Base-by-base conservation (phyloP, 495 filamentous ascomycete species). In the Aspergillus hancockii region DNA sequence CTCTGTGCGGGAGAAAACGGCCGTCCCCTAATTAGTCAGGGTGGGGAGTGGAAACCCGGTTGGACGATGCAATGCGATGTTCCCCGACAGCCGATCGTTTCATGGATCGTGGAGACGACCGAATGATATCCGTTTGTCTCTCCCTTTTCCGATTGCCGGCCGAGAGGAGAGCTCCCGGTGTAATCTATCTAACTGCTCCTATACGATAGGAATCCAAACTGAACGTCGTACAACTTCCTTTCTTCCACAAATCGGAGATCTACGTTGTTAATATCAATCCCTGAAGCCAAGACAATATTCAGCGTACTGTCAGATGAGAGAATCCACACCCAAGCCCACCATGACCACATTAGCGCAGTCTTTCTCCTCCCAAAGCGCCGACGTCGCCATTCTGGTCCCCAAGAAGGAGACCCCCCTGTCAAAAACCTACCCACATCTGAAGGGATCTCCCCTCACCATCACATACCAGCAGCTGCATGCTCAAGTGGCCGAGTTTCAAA, bases 351-450 rank as follows among this genome's bases (percentile, higher is more conserved):
- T 85, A 23, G 63, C 70, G 19, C 75, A 66, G 52, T 71, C 76
- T 41, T 73, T 85, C 65, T 72, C 74, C 10, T 62, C 67, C n/a
- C 63, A 71, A 41, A 75, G 76, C 34, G 34, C 66, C 21, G 62
- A 73, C n/a, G 64, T 75, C 34, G 89, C 89, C 31, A 78, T 92
- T 66, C 87, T 92, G 64, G 78, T 93, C 52, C 89, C 90, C 43
- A 76, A 75, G 40, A 80, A 80, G 30, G 74, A 87, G 0, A 58
- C 71, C n/a, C 66, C 83, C 57, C 73, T 90, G 12, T 78, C 76
- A 19, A 41, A 16, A 41, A 18, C 38, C 38, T 14, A 41, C 14
- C 38, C 38, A 41, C 38, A 41, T 13, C 14, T 41, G 12, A 41
- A 41, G n/a, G 12, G 12, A 8, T 41, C 38, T 19, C 13, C 41